These are phyloP conservation scores for Bacterosira constricta DNA, from an alignment of 108 stramenopile genomes.

Conservation along the genomic window DNA sequence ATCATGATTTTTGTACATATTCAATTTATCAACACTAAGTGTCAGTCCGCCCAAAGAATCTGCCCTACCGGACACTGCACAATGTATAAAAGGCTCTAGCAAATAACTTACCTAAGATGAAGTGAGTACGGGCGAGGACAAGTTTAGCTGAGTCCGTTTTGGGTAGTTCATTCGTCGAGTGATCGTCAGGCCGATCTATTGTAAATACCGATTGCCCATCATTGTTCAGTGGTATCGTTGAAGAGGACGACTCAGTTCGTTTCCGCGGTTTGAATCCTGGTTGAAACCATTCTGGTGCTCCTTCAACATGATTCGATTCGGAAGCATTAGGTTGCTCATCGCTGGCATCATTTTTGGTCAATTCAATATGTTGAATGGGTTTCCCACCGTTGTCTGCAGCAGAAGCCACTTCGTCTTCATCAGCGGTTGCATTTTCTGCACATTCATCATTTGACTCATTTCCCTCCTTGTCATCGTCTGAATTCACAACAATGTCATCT, in stretches of 20 bases:
- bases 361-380: slow-evolving; percentile 1
- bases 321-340: background rate
- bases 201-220: slow-evolving; percentile 50
- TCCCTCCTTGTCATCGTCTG: background rate
- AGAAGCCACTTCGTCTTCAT: background rate
- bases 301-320: slow-evolving; percentile 15
- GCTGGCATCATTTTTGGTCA: background rate
- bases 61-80: no score
- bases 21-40: no score
- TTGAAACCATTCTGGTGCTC: slow-evolving; percentile 47
- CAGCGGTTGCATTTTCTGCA: background rate
- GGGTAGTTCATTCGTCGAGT: slow-evolving; percentile 21
- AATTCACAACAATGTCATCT: background rate
- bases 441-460: background rate
- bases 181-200: slow-evolving; percentile 30
- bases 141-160: slow-evolving; percentile 55
- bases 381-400: background rate
- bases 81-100: no score
- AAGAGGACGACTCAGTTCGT: slow-evolving; percentile 22
- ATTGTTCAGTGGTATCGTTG: slow-evolving; percentile 5
- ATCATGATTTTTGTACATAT: no score
- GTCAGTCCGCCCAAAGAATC: no score
- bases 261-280: slow-evolving; percentile 16
- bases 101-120: no score
- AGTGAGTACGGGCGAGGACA: slow-evolving; percentile 49